Conservation (phyloP, 768 basidiomycete species). For the Galerina marginata region DNA sequence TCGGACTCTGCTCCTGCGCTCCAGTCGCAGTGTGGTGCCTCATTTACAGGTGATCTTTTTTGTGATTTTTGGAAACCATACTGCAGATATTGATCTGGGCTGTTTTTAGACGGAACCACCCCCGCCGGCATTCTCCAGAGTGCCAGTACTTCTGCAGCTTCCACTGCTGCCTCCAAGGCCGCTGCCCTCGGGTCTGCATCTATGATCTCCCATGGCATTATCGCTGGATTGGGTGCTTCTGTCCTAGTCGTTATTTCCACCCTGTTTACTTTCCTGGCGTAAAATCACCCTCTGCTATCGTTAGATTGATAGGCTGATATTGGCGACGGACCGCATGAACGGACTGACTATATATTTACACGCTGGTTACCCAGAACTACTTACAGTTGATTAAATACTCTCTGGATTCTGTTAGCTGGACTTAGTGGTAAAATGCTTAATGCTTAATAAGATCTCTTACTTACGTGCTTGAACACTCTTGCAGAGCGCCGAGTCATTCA, state of each 20-base stretch:
- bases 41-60: conserved; percentile 51
- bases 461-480: no score
- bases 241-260: conserved; percentile 38
- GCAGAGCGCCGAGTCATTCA: no score
- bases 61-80: neutral
- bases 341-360: neutral
- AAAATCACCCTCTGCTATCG: conserved; percentile 10
- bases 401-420: no score
- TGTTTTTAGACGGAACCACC: conserved; percentile 40
- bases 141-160: conserved; percentile 29
- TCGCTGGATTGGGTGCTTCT: conserved; percentile 33
- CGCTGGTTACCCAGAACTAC: neutral
- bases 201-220: conserved; percentile 18
- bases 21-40: conserved; percentile 51
- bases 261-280: conserved; percentile 40
- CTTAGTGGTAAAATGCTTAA: no score
- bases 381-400: no score
- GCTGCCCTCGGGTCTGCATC: conserved; percentile 21
- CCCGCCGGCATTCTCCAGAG: conserved; percentile 42
- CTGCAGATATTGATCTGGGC: neutral
- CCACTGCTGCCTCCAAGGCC: conserved; percentile 14
- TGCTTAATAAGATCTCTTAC: no score
- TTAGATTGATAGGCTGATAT: neutral
- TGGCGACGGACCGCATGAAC: no score
- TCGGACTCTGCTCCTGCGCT: conserved; percentile 32